These are phyloP conservation scores for Ascoidea rubescens DNA, from an alignment of 805 yeast species.

Conservation along the genomic window DNA sequence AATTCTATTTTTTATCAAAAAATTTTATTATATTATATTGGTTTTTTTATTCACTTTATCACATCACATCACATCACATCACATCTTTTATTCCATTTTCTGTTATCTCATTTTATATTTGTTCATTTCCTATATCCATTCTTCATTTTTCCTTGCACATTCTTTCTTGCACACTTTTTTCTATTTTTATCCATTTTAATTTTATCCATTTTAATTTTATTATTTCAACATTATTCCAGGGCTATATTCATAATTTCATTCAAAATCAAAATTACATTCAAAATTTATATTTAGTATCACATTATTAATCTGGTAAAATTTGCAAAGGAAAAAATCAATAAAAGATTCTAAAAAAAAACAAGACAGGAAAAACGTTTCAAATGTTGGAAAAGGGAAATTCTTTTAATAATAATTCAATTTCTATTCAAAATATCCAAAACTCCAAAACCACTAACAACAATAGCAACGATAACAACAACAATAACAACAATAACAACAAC, in stretches of 20 bases:
- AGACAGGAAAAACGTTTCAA: no score
- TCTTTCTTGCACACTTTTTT: background rate
- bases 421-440: no score
- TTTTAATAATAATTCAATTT: no score
- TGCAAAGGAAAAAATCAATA: no score
- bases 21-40: no score
- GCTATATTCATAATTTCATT: background rate
- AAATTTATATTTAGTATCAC: background rate
- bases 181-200: background rate
- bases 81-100: background rate
- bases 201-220: background rate
- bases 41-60: background rate
- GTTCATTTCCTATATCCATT: background rate
- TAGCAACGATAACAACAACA: slow-evolving; percentile 4
- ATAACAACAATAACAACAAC: slow-evolving; percentile 9
- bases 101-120: no score
- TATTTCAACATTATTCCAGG: background rate
- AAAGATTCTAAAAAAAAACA: no score
- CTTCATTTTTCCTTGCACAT: background rate
- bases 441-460: background rate
- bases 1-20: background rate
- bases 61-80: background rate
- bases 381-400: no score
- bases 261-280: background rate
- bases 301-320: background rate